A percentile compares a stretch with the other conserved stretches of the same genome.
Evolutionary conservation across 768 basidiomycete genomes (phyloP).

Genomic region (Leccinum truebloodii): DNA sequence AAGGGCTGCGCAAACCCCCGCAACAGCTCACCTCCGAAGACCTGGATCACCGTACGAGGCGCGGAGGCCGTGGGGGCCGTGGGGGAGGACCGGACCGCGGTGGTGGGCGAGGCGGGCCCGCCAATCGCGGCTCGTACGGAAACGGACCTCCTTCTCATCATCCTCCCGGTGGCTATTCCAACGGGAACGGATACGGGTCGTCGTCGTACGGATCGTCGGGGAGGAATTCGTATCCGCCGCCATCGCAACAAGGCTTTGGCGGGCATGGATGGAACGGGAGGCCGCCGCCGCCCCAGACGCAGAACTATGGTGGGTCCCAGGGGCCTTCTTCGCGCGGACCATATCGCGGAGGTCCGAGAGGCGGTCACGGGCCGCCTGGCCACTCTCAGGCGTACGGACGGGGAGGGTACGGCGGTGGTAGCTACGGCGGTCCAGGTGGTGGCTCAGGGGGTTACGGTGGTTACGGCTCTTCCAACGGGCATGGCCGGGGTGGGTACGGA

Average conservation of each 20-base stretch:
- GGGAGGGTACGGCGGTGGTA: conserved; percentile 24
- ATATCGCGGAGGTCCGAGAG: conserved; percentile 29
- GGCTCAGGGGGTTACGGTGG: conserved; percentile 35
- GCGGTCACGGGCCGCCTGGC: conserved; percentile 25
- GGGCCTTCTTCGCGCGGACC: conserved; percentile 25
- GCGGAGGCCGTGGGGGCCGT: conserved; percentile 49
- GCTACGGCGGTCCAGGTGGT: neutral
- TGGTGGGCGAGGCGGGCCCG: conserved; percentile 34
- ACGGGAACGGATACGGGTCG: conserved; percentile 21
- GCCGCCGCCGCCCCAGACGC: conserved; percentile 30
- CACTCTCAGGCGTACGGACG: conserved; percentile 27
- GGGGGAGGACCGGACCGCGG: conserved; percentile 40
- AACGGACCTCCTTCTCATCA: conserved; percentile 6
- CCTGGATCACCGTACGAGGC: conserved; percentile 62
- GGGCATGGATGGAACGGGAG: conserved; percentile 35
- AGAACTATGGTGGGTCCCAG: conserved; percentile 35
- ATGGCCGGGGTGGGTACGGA: conserved; percentile 43
- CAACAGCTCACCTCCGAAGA: conserved; percentile 69
- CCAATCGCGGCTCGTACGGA: conserved; percentile 25
- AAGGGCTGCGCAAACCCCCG: conserved; percentile 61
- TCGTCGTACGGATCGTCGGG: conserved; percentile 21
- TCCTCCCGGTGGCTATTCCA: conserved; percentile 6
- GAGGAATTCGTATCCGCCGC: conserved; percentile 23
- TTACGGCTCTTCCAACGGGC: conserved; percentile 28
- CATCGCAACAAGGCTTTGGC: conserved; percentile 30